A percentile compares a stretch with the other conserved stretches of the same genome.
Conservation (phyloP, 2,329 filamentous ascomycete species). For the Stachybotrys echinatus region DNA sequence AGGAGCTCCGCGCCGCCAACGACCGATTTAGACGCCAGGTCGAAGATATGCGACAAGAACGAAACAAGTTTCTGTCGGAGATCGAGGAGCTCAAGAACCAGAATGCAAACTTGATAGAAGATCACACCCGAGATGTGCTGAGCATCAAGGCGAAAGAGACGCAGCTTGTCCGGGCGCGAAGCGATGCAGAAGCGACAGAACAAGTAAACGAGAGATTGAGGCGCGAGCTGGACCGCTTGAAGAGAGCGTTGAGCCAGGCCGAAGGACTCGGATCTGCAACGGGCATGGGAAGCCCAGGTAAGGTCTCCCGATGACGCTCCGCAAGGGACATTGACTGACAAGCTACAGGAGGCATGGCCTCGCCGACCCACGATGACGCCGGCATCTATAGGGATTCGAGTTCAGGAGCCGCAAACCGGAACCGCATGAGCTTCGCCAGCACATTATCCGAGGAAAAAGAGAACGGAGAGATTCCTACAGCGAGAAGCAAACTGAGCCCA, state of each 20-base stretch:
- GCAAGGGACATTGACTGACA: not conserved
- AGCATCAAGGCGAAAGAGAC: constrained; percentile 99
- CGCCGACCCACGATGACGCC: constrained; percentile 52
- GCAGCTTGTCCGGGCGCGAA: constrained; percentile 84
- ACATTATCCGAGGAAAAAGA: constrained; percentile 73
- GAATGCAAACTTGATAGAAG: constrained; percentile 93
- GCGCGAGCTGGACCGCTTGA: constrained; percentile 86
- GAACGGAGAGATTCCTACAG: constrained; percentile 51
- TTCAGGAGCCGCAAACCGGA: constrained; percentile 32
- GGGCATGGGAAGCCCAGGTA: constrained; percentile 33
- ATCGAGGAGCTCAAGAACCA: constrained; percentile 94
- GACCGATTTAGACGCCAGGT: constrained; percentile 70
- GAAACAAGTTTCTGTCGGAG: constrained; percentile 75
- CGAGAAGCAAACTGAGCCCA: constrained; percentile 49
- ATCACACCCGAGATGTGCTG: constrained; percentile 90
- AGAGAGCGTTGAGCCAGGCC: constrained; percentile 70
- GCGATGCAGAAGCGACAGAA: constrained; percentile 84
- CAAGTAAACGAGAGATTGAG: constrained; percentile 78
- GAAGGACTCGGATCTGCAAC: constrained; percentile 41
- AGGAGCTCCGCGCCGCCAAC: constrained; percentile 79
- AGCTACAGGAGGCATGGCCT: constrained; percentile 32
- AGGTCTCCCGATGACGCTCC: constrained; percentile 1
- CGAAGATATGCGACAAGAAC: constrained; percentile 78
- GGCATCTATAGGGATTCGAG: constrained; percentile 54
- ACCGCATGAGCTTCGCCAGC: constrained; percentile 59